phyloP scores from a whole-genome alignment of 306 rosid genomes.

The Macrotyloma uniflorum region DNA sequence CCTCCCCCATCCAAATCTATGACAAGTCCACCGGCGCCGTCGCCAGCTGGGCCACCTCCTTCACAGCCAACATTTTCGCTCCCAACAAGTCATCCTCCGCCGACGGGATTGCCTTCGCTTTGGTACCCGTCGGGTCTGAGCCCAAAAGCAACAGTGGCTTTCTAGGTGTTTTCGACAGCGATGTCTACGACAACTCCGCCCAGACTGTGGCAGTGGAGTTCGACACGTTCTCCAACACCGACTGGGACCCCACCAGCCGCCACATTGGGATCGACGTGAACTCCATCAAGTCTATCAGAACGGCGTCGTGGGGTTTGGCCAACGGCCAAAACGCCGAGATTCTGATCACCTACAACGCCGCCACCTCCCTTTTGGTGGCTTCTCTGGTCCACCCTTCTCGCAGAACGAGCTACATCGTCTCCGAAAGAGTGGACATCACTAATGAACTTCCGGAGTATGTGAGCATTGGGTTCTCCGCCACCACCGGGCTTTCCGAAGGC shows the following conservation, averaged over 20 bases:
- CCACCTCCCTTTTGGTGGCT: not conserved
- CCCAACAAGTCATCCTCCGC: not conserved
- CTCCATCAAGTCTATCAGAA: not conserved
- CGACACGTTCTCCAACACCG: not conserved
- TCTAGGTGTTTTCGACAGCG: not conserved
- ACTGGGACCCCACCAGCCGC: not conserved
- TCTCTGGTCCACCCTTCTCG: not conserved
- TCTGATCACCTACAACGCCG: not conserved
- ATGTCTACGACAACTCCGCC: not conserved
- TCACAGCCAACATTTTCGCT: not conserved
- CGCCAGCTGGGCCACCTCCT: not conserved
- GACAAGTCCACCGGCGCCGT: not conserved
- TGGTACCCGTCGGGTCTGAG: not conserved
- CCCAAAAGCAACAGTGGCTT: not conserved
- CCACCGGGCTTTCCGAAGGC: rapidly evolving
- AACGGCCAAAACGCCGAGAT: not conserved
- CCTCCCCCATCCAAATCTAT: not conserved
- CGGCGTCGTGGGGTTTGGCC: not conserved
- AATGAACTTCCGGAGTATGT: not conserved
- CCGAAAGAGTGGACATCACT: not conserved
- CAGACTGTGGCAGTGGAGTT: not conserved
- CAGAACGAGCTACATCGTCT: not conserved
- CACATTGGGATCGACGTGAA: not conserved
- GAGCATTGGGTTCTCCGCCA: not conserved
- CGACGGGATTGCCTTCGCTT: not conserved